Evolutionary conservation across 2,329 filamentous ascomycete species (phyloP).

Genomic region (Penicillium thymicola): DNA sequence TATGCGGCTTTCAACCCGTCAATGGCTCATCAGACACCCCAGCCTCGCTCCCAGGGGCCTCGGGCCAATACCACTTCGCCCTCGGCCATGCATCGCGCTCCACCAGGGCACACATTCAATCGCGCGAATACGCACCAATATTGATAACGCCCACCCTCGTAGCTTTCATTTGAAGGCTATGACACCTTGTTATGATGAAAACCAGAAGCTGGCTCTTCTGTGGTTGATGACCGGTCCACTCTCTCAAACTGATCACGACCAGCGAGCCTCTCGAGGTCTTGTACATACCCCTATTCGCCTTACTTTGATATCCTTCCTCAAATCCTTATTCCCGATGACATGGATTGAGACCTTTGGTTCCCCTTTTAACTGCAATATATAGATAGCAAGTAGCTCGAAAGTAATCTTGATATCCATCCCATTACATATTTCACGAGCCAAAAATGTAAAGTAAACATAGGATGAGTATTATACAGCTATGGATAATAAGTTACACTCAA

Average conservation of each 20-base stretch:
- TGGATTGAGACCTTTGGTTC: neutral
- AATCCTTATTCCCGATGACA: neutral
- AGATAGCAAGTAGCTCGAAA: neutral
- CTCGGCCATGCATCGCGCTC: constrained; percentile 20
- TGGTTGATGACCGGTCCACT: constrained; percentile 22
- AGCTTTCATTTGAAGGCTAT: neutral
- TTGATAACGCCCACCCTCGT: neutral
- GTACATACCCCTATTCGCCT: constrained; percentile 14
- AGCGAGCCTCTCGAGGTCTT: constrained; percentile 14
- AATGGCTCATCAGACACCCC: constrained; percentile 8
- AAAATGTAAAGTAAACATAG: neutral
- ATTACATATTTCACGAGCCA: neutral
- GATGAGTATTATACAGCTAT: neutral
- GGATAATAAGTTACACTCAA: neutral
- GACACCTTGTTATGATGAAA: constrained; percentile 17
- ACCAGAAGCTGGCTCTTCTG: constrained; percentile 28
- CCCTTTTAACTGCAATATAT: neutral
- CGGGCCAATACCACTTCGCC: constrained; percentile 22
- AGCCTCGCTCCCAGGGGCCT: constrained; percentile 2
- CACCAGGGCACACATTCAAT: constrained; percentile 24
- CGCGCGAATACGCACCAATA: constrained; percentile 22
- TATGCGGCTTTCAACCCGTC: constrained; percentile 26
- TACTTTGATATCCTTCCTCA: constrained; percentile 3
- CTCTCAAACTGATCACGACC: constrained; percentile 17
- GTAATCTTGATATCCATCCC: neutral